phyloP scores from a whole-genome alignment of 2,329 filamentous ascomycete genomes.

The Trichoderma pleuroti region DNA sequence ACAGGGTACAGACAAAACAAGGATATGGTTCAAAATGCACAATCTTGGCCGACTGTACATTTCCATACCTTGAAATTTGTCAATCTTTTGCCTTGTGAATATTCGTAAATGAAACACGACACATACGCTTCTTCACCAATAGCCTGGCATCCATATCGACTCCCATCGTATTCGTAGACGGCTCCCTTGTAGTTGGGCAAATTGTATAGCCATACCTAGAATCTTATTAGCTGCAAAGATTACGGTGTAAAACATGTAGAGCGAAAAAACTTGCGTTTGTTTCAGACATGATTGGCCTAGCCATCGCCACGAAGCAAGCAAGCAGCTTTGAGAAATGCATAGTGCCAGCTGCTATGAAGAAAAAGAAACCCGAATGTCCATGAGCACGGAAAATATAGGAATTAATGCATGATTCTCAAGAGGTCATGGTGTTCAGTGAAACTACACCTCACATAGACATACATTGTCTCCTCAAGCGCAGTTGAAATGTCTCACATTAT shows the following conservation, averaged over 20 bases:
- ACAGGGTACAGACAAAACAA: not conserved
- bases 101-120: no score
- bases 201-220: not conserved
- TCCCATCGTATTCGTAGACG: not conserved
- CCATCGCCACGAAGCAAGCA: not conserved
- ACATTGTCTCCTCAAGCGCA: not conserved
- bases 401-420: not conserved
- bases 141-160: not conserved
- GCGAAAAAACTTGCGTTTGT: not conserved
- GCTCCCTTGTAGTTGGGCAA: not conserved
- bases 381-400: not conserved
- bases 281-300: not conserved
- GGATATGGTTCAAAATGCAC: not conserved
- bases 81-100: not conserved
- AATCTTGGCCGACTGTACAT: not conserved
- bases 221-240: not conserved
- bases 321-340: not conserved
- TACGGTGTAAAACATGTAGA: fast-evolving
- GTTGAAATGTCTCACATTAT: not conserved
- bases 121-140: not conserved
- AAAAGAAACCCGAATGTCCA: not conserved
- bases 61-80: not conserved
- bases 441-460: no score
- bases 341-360: not conserved
- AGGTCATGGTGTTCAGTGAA: not conserved